A percentile compares a stretch with the other conserved stretches of the same genome.
phyloP scores from a whole-genome alignment of 805 yeast genomes.

The Lachancea meyersii region DNA sequence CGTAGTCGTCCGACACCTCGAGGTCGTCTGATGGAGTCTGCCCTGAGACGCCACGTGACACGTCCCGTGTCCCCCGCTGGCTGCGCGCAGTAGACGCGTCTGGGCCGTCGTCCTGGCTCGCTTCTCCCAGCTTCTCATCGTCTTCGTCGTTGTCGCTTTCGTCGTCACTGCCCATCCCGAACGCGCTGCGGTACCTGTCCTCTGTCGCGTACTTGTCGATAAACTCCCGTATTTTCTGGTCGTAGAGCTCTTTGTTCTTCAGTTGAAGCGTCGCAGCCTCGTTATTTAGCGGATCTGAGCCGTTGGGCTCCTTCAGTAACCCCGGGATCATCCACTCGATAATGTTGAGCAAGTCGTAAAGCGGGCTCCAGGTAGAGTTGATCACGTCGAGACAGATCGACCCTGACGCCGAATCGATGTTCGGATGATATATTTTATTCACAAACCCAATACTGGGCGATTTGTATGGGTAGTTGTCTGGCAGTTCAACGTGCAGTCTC shows the following conservation, averaged over 20 bases:
- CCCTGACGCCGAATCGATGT: slow-evolving; percentile 85
- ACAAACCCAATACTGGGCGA: slow-evolving; percentile 93
- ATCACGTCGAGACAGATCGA: slow-evolving; percentile 94
- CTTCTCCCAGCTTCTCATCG: slow-evolving; percentile 18
- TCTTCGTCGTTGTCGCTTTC: slow-evolving; percentile 39
- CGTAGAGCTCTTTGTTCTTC: slow-evolving; percentile 60
- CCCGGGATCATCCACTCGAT: slow-evolving; percentile 94
- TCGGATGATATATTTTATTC: slow-evolving; percentile 90
- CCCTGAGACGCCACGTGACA: too few relatives aligned
- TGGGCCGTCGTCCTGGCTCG: slow-evolving; percentile 1
- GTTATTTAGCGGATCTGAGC: slow-evolving; percentile 87
- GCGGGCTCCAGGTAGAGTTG: slow-evolving; percentile 97
- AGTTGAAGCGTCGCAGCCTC: slow-evolving; percentile 80
- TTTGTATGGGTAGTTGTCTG: slow-evolving; percentile 91
- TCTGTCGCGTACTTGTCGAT: slow-evolving; percentile 62
- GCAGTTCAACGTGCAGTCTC: slow-evolving; percentile 88
- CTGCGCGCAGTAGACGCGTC: neutral
- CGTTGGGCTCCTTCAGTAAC: slow-evolving; percentile 82
- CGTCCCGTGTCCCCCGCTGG: too few relatives aligned
- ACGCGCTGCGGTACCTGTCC: slow-evolving; percentile 34
- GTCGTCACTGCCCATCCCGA: slow-evolving; percentile 45
- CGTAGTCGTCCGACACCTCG: slow-evolving; percentile 7
- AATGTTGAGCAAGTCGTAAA: slow-evolving; percentile 86
- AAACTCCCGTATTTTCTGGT: slow-evolving; percentile 62
- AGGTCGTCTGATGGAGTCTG: neutral